Conservation (phyloP, 2,329 filamentous ascomycete species). For the Penicillium sp. region DNA sequence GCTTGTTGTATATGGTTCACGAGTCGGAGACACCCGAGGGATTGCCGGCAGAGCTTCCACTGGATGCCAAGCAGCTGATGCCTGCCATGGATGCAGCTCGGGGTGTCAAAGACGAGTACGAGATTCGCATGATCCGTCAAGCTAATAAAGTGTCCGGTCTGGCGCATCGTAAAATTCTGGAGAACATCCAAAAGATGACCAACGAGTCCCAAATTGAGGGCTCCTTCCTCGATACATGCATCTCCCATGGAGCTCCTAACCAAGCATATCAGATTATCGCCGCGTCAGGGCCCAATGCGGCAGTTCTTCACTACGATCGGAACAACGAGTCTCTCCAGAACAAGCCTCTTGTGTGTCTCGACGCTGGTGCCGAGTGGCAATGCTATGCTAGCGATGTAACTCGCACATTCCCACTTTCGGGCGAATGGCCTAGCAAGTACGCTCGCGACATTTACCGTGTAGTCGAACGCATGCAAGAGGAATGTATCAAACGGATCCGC, state of each 20-base stretch:
- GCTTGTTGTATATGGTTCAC: constrained; percentile 45
- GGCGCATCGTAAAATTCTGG: constrained; percentile 67
- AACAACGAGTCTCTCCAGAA: constrained; percentile 71
- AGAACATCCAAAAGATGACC: constrained; percentile 63
- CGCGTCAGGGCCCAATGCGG: constrained; percentile 76
- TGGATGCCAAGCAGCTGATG: constrained; percentile 37
- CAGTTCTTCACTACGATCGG: constrained; percentile 84
- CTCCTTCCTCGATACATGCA: constrained; percentile 74
- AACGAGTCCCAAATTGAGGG: constrained; percentile 86
- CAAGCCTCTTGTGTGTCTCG: constrained; percentile 79
- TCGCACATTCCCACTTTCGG: constrained; percentile 80
- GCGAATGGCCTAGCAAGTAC: constrained; percentile 64
- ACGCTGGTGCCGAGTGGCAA: constrained; percentile 77
- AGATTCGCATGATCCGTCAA: constrained; percentile 72
- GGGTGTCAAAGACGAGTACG: constrained; percentile 74
- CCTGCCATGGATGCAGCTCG: constrained; percentile 68
- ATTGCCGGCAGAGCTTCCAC: constrained; percentile 22
- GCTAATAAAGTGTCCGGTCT: constrained; percentile 71
- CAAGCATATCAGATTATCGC: constrained; percentile 89
- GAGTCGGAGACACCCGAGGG: constrained; percentile 38
- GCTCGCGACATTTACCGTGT: constrained; percentile 77
- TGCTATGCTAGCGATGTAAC: constrained; percentile 78
- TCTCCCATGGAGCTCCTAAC: constrained; percentile 74
- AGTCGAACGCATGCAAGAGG: constrained; percentile 83
- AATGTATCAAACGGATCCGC: constrained; percentile 73